These are phyloP conservation scores for Xylaria sp. DNA, from an alignment of 2,329 filamentous ascomycete genomes.

Conservation along the genomic window DNA sequence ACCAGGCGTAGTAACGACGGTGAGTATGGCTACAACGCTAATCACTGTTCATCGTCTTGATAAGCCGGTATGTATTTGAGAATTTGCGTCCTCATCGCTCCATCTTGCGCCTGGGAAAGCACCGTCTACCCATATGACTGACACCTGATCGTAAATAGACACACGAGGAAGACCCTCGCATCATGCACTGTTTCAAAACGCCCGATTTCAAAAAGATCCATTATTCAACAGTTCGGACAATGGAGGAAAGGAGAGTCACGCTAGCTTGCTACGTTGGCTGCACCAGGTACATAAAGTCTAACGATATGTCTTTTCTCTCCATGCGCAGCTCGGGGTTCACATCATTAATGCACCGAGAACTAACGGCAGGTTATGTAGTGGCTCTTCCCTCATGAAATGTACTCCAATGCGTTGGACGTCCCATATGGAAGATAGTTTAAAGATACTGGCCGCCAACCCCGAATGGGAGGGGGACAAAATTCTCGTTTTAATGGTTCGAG, in stretches of 20 bases:
- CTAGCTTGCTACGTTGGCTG: conserved; percentile 40
- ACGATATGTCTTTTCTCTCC: neutral
- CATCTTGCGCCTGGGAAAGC: neutral
- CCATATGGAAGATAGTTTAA: conserved; percentile 63
- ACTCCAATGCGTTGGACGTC: conserved; percentile 58
- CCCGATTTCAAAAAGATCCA: conserved; percentile 25
- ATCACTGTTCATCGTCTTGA: conserved; percentile 55
- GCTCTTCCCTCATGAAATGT: conserved; percentile 35
- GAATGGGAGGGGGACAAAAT: conserved; percentile 57
- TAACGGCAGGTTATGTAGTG: conserved; percentile 25
- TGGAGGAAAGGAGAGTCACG: conserved; percentile 41
- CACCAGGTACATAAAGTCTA: conserved; percentile 37
- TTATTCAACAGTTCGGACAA: conserved; percentile 34
- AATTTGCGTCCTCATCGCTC: neutral
- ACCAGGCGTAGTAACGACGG: conserved; percentile 52
- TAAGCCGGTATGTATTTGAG: conserved; percentile 24
- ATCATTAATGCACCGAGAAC: neutral
- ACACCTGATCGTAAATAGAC: neutral
- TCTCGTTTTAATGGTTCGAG: conserved; percentile 45
- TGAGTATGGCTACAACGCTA: conserved; percentile 50
- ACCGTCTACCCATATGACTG: neutral
- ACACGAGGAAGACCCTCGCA: conserved; percentile 30
- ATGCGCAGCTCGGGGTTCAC: neutral
- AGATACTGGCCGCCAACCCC: conserved; percentile 50
- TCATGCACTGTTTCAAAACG: conserved; percentile 35